Evolutionary conservation across 23 red algal species (phyloP), one percentile per base, ranked within the genome.

Genomic region (Pyropia yezoensis): DNA sequence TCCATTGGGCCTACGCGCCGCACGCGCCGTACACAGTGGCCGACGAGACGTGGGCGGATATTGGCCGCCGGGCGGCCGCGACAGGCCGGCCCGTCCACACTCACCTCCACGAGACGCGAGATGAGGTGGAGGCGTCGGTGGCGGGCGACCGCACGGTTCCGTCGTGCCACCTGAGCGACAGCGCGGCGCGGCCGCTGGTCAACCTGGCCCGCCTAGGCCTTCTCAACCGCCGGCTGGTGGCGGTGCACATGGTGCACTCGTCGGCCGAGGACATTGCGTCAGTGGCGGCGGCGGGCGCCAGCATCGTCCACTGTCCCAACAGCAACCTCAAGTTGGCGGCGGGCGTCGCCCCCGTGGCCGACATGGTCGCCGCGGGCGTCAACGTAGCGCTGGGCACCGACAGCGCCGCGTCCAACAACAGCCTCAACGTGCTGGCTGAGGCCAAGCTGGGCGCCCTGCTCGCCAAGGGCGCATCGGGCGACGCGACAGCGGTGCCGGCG

Each of bases 301-400:
- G 79, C 67, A 71, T 91, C 11, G 94, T 85, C 0, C 85, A 98
- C 69, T 98, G 94, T 50, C 94, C 94, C 9, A 69, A 72, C 29
- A 87, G 79, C 13, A 98, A 98, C 64, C 63, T 89, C 54, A 98
- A 98, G 62, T 77, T 98, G n/a, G 94, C 82, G 16, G 67, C 68
- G 51, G 94, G 94, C 1, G 78, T 98, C 77, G 86, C 79, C 25
- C 94, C 73, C 22, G 54, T 87, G 1, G 66, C 74, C 52, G 71
- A 83, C 18, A 33, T 98, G 57, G 25, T 98, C 52, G 57, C 57
- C 49, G 94, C 94, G 56, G 94, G 94, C 22, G 57, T 98, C 25
- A 98, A 90, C 51, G 94, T 98, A 20, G 94, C 79, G 11, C 54
- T 98, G 3, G 94, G 94, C 22, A 98, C 94, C 13, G 94, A 98